Percentiles rank a stretch among this genome's conserved stretches.
phyloP scores from a whole-genome alignment of 2,329 filamentous ascomycete genomes.

The Arthrinium phaeospermum region DNA sequence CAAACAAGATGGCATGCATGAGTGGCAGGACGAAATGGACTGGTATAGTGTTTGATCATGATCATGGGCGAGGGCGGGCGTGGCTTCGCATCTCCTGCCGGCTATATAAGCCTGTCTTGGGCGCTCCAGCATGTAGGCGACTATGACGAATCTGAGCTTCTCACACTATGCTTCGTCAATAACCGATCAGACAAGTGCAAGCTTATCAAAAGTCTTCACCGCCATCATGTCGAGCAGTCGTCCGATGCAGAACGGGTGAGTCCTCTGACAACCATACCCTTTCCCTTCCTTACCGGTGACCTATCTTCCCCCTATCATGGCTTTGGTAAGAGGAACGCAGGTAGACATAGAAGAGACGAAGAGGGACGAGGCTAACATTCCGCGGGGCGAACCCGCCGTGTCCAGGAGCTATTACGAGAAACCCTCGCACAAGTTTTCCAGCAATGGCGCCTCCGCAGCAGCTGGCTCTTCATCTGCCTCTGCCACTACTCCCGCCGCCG shows the following conservation, averaged over 20 bases:
- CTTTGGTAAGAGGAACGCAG: neutral
- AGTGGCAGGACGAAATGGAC: no score
- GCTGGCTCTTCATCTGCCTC: neutral
- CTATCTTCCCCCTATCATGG: neutral
- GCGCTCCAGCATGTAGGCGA: neutral
- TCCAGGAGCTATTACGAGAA: neutral
- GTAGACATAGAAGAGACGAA: neutral
- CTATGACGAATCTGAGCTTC: neutral
- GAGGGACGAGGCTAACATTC: neutral
- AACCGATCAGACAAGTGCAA: neutral
- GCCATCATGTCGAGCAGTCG: neutral
- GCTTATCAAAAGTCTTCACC: neutral
- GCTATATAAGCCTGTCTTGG: neutral
- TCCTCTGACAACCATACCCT: neutral
- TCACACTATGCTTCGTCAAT: neutral
- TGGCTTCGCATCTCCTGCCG: neutral
- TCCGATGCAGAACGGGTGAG: slow-evolving; percentile 1
- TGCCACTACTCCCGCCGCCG: neutral
- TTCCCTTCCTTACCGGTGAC: neutral
- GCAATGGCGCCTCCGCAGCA: neutral
- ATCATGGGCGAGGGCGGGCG: neutral
- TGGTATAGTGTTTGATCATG: neutral
- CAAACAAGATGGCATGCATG: neutral
- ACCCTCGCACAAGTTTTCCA: neutral
- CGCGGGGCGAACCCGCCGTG: neutral